Base-by-base conservation (phyloP, 202 grass and related monocot genomes). In the Digitaria exilis region DNA sequence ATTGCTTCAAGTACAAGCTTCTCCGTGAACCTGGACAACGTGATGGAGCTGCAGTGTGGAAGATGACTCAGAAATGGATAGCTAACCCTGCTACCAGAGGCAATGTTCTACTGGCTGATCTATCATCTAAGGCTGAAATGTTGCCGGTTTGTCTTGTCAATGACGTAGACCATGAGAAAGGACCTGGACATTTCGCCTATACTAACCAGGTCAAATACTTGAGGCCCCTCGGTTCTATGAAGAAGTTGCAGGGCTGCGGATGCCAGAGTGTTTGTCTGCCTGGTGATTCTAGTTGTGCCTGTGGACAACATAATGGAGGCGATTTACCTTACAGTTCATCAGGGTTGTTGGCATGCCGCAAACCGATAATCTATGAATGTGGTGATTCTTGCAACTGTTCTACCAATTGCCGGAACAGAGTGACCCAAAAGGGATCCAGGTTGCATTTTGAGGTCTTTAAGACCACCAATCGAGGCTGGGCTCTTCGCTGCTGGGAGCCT, bases 1-100 rank as follows among this genome's bases (percentile, higher is more conserved):
- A 94, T 62, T 85, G 91, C 63, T 98, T 98, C 65, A 95, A 98
- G 84, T 98, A 95, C 87, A 93, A 93, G 73, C 82, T 98, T 80
- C 80, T 91, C 69, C 90, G 92, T 83, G 96, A 95, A 70, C 90
- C 88, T 70, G 90, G 88, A 39, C 96, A 98, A 81, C 77, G 69
- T 88, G 88, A 90, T 90, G 95, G 95, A 80, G 86, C 90, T 84
- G 82, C 84, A 6, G 31, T 95, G 56, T 95, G 92, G 92, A 98
- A 93, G 86, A 82, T 83, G 82, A 87, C 92, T 71, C 95, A 95
- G 69, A 79, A 45, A 85, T 98, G 95, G 95, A 87, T 88, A 89
- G 80, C 86, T 62, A 88, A 93, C 82, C 87, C 95, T 83, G 70
- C 84, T 80, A 93, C 68, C 24, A 87, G 95, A 80, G 90, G 88